Conservation (phyloP, 257 asterid genomes). For the Ophiorrhiza pumila region DNA sequence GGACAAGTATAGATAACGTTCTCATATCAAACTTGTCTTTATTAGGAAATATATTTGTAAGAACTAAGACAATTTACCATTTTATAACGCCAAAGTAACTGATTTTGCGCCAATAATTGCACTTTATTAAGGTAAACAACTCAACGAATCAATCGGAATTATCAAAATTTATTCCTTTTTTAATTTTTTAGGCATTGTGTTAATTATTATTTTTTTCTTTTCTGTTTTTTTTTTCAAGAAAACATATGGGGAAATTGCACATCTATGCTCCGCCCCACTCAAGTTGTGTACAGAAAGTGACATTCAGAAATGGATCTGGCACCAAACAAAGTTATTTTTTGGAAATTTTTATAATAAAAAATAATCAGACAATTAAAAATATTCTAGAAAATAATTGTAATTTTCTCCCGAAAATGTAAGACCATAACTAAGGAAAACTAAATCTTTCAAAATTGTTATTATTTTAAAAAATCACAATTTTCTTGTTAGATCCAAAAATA, state of each 20-base stretch:
- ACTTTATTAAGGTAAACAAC: not conserved
- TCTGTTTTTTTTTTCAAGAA: not conserved
- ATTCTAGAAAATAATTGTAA: too few relatives aligned
- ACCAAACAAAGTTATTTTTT: not conserved
- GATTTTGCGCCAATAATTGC: not conserved
- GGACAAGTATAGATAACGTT: not conserved
- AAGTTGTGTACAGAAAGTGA: not conserved
- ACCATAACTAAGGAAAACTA: too few relatives aligned
- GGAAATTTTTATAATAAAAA: too few relatives aligned
- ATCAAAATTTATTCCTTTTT: too few relatives aligned
- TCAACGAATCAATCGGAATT: not conserved
- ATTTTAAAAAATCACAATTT: too few relatives aligned
- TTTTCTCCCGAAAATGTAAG: too few relatives aligned
- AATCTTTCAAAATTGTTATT: too few relatives aligned
- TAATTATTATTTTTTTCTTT: not conserved
- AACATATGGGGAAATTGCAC: not conserved
- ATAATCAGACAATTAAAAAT: too few relatives aligned
- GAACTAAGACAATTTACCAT: not conserved
- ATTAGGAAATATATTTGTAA: not conserved
- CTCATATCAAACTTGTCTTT: not conserved
- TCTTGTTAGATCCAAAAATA: too few relatives aligned
- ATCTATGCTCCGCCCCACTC: not conserved
- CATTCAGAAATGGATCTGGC: not conserved
- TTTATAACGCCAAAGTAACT: not conserved
- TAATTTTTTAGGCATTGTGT: conserved; percentile 6